Evolutionary conservation across 2,329 filamentous ascomycete genomes (phyloP).

Genomic region (Cercospora brassicicola): DNA sequence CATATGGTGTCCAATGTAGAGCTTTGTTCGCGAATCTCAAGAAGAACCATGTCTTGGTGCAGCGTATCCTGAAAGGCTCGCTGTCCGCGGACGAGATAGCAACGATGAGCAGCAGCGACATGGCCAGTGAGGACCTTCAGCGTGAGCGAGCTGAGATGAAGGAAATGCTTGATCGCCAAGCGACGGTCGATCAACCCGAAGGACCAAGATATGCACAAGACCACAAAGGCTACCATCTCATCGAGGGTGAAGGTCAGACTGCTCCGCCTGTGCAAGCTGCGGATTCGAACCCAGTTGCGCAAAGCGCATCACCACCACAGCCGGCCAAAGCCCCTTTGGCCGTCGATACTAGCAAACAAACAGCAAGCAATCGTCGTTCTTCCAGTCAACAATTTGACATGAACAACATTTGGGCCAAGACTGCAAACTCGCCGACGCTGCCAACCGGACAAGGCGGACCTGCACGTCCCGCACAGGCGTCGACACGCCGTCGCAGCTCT

Average conservation of each 20-base stretch:
- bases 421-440: constrained; percentile 42
- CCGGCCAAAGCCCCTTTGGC: constrained; percentile 19
- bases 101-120: constrained; percentile 85
- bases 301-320: constrained; percentile 36
- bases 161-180: constrained; percentile 76
- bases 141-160: constrained; percentile 73
- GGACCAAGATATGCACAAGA: constrained; percentile 81
- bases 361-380: constrained; percentile 36
- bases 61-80: constrained; percentile 69
- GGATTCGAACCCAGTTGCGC: constrained; percentile 9
- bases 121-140: constrained; percentile 88
- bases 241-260: constrained; percentile 64
- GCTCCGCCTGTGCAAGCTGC: constrained; percentile 7
- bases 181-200: constrained; percentile 71
- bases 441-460: constrained; percentile 35
- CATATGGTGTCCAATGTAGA: constrained; percentile 66
- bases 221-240: constrained; percentile 90
- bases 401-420: constrained; percentile 78
- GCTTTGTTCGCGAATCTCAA: constrained; percentile 84
- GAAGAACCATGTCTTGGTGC: constrained; percentile 76
- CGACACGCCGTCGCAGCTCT: constrained; percentile 44
- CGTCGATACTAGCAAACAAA: constrained; percentile 26
- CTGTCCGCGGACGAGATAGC: constrained; percentile 75
- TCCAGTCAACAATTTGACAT: constrained; percentile 66
- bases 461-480: constrained; percentile 49